Conservation (phyloP, 2,329 filamentous ascomycete genomes). For the Metarhizium robertsii region DNA sequence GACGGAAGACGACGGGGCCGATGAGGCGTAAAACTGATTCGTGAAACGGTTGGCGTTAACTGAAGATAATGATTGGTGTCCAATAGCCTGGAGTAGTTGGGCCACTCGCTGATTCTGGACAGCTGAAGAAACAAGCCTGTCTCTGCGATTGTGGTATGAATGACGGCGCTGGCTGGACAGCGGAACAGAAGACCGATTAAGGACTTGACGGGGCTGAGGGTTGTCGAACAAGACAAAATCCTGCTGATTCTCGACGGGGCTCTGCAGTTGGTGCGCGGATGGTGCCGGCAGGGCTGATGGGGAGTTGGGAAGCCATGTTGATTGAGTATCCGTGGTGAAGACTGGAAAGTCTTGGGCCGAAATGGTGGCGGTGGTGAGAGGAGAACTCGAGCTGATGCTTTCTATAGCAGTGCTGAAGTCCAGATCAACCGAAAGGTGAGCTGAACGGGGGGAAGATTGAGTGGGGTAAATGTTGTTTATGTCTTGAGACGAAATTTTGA, state of each 20-base stretch:
- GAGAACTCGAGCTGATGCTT: constrained; percentile 50
- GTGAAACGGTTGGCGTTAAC: constrained; percentile 48
- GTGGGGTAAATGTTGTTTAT: constrained; percentile 32
- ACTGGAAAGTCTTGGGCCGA: constrained; percentile 57
- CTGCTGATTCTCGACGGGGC: constrained; percentile 44
- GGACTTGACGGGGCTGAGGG: constrained; percentile 28
- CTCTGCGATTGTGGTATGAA: constrained; percentile 37
- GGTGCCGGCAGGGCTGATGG: constrained; percentile 53
- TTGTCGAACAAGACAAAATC: constrained; percentile 74
- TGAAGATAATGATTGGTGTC: constrained; percentile 44
- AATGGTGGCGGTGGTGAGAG: constrained; percentile 46
- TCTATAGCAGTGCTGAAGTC: constrained; percentile 54
- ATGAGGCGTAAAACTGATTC: constrained; percentile 58
- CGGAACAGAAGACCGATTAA: constrained; percentile 28
- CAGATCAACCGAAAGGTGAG: constrained; percentile 56
- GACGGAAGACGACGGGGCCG: constrained; percentile 51
- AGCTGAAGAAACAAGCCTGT: constrained; percentile 26
- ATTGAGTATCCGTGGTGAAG: constrained; percentile 75
- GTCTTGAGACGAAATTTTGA: constrained; percentile 45
- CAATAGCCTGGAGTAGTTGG: constrained; percentile 49
- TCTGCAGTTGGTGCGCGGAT: constrained; percentile 47
- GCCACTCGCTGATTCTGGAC: constrained; percentile 51
- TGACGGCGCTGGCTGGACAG: constrained; percentile 34
- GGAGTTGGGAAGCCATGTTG: constrained; percentile 73
- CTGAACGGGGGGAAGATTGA: constrained; percentile 31